phyloP scores from a whole-genome alignment of 2,329 filamentous ascomycete genomes.

The Alternaria sp. region DNA sequence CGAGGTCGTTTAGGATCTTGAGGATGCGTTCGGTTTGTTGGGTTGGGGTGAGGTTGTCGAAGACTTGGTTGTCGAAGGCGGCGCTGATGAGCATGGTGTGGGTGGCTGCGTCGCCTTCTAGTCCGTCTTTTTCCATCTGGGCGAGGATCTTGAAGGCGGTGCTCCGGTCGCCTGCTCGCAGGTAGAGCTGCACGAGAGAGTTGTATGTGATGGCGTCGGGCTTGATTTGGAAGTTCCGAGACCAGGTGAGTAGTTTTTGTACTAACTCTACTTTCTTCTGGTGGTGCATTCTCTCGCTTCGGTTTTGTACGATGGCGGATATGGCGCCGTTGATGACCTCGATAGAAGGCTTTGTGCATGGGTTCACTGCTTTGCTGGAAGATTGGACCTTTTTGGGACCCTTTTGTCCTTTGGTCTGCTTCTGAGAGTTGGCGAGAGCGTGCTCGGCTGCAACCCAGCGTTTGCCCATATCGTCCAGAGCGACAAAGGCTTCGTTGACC shows the following conservation, averaged over 20 bases:
- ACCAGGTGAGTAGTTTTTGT: constrained; percentile 50
- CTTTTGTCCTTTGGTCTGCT: constrained; percentile 11
- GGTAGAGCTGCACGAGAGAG: constrained; percentile 67
- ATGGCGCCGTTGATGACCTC: constrained; percentile 74
- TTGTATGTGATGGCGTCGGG: constrained; percentile 66
- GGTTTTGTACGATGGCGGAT: constrained; percentile 60
- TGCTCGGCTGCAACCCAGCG: constrained; percentile 59
- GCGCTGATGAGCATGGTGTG: constrained; percentile 75
- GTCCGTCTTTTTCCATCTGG: constrained; percentile 63
- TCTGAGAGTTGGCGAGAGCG: constrained; percentile 14
- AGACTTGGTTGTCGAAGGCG: constrained; percentile 57
- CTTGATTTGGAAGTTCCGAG: constrained; percentile 52
- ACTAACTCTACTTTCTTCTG: constrained; percentile 48
- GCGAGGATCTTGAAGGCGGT: constrained; percentile 62
- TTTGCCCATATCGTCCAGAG: constrained; percentile 69
- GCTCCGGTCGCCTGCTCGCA: constrained; percentile 57
- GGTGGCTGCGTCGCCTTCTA: constrained; percentile 70
- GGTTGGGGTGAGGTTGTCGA: constrained; percentile 50
- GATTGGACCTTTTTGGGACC: constrained; percentile 11
- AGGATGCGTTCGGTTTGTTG: constrained; percentile 61
- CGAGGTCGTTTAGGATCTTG: constrained; percentile 62
- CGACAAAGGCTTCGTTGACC: constrained; percentile 63
- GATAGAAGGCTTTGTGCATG: constrained; percentile 65
- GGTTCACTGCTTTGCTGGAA: constrained; percentile 37
- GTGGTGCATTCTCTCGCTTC: constrained; percentile 45